Evolutionary conservation across 805 yeast genomes (phyloP).

Genomic region (Hanseniaspora lachancei): DNA sequence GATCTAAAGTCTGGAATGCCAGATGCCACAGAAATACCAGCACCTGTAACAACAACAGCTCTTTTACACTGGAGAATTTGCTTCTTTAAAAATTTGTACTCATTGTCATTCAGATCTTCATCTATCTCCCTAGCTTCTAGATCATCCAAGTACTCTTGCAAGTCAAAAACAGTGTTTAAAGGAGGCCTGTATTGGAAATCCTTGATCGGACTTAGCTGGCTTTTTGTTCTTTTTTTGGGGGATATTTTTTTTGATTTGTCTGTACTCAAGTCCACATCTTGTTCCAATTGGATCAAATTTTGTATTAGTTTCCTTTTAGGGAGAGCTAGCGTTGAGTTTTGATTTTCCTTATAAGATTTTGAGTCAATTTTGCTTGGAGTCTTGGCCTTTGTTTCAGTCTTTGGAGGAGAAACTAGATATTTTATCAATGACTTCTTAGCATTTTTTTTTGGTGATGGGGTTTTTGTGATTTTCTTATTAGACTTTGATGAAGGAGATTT

Average conservation of each 20-base stretch:
- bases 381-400: neutral
- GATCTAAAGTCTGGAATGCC: constrained; percentile 87
- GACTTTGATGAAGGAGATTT: neutral
- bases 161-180: constrained; percentile 33
- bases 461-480: constrained; percentile 3
- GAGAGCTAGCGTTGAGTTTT: neutral
- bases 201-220: constrained; percentile 14
- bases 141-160: constrained; percentile 20
- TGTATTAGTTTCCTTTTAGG: constrained; percentile 7
- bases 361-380: neutral
- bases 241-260: neutral
- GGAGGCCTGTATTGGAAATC: constrained; percentile 35
- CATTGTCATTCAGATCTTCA: constrained; percentile 12
- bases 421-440: neutral
- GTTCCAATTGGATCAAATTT: constrained; percentile 3
- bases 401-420: constrained; percentile 2
- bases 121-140: neutral
- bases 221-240: neutral
- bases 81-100: constrained; percentile 39
- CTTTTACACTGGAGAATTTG: constrained; percentile 43
- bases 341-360: neutral
- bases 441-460: constrained; percentile 4
- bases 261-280: neutral
- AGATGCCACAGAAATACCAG: constrained; percentile 81
- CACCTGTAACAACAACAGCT: constrained; percentile 65